Evolutionary conservation across 2,329 filamentous ascomycete species (phyloP).

Genomic region (Thielaviopsis musarum): DNA sequence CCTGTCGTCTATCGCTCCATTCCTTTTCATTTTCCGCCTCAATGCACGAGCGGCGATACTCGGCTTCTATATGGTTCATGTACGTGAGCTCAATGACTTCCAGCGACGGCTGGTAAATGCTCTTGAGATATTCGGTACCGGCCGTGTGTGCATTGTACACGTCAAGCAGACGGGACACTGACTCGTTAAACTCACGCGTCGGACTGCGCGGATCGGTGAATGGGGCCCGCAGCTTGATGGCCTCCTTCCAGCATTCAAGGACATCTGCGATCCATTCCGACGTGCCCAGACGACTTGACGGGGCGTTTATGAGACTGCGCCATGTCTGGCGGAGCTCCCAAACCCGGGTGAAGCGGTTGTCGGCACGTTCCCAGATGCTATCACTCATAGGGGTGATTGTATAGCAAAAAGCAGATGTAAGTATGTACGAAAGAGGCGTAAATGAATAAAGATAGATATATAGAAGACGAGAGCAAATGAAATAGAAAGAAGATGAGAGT

Average conservation of each 20-base stretch:
- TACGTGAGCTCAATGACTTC: conserved; percentile 6
- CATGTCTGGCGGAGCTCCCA: conserved; percentile 9
- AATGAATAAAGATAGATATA: too few relatives aligned
- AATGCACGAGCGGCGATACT: conserved; percentile 7
- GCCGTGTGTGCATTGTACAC: conserved; percentile 10
- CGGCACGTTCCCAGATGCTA: conserved; percentile 6
- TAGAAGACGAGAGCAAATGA: too few relatives aligned
- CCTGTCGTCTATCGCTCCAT: background rate
- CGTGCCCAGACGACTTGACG: background rate
- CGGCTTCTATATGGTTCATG: conserved; percentile 1
- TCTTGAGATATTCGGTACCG: conserved; percentile 1
- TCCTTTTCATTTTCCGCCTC: background rate
- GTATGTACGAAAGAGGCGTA: too few relatives aligned
- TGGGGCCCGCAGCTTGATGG: conserved; percentile 1
- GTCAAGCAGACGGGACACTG: conserved; percentile 23
- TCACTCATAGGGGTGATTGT: conserved; percentile 12
- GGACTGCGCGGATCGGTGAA: conserved; percentile 21
- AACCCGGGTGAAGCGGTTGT: conserved; percentile 1
- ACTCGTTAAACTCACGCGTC: conserved; percentile 34
- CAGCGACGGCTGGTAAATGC: conserved; percentile 2
- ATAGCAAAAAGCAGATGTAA: background rate
- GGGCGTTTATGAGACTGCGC: conserved; percentile 5
- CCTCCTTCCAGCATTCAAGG: conserved; percentile 7
- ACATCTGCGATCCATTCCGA: conserved; percentile 4
- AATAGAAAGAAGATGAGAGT: too few relatives aligned